A percentile compares a stretch with the other conserved stretches of the same genome.
phyloP scores from a whole-genome alignment of 2,329 filamentous ascomycete genomes.

The Escovopsis sp. region DNA sequence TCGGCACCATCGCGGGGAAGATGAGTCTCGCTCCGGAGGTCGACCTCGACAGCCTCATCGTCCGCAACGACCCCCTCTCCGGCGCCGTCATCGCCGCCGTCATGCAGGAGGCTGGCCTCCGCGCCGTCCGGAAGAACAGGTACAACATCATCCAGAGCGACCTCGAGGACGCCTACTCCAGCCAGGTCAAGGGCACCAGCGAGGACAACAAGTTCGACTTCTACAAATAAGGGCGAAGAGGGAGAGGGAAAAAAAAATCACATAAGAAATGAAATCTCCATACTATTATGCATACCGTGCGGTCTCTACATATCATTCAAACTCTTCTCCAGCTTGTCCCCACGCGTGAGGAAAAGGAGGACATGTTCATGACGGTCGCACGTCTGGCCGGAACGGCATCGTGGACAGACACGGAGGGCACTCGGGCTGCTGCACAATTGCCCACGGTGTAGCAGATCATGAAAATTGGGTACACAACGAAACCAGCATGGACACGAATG shows the following conservation, averaged over 20 bases:
- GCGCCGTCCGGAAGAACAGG: conserved; percentile 89
- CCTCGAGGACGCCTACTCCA: conserved; percentile 91
- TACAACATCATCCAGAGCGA: conserved; percentile 99
- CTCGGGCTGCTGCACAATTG: too few relatives aligned
- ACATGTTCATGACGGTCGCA: too few relatives aligned
- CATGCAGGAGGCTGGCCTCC: conserved; percentile 95
- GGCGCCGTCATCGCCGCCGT: conserved; percentile 95
- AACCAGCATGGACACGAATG: too few relatives aligned
- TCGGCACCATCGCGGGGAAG: conserved; percentile 89
- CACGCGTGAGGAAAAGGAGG: too few relatives aligned
- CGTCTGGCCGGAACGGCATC: too few relatives aligned
- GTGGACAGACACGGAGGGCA: too few relatives aligned
- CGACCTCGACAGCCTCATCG: conserved; percentile 88
- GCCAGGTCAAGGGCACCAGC: conserved; percentile 72
- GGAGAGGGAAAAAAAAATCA: neutral
- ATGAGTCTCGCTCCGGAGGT: conserved; percentile 97
- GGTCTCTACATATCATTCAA: too few relatives aligned
- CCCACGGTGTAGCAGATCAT: too few relatives aligned
- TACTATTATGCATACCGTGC: too few relatives aligned
- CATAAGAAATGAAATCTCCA: too few relatives aligned
- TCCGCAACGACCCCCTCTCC: conserved; percentile 87
- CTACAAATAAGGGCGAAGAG: conserved; percentile 49
- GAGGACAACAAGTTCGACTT: conserved; percentile 74
- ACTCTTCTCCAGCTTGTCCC: too few relatives aligned
- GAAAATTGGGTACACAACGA: too few relatives aligned